Evolutionary conservation across 495 filamentous ascomycete species (phyloP).

Genomic region (Hypoxylon crocopeplum): DNA sequence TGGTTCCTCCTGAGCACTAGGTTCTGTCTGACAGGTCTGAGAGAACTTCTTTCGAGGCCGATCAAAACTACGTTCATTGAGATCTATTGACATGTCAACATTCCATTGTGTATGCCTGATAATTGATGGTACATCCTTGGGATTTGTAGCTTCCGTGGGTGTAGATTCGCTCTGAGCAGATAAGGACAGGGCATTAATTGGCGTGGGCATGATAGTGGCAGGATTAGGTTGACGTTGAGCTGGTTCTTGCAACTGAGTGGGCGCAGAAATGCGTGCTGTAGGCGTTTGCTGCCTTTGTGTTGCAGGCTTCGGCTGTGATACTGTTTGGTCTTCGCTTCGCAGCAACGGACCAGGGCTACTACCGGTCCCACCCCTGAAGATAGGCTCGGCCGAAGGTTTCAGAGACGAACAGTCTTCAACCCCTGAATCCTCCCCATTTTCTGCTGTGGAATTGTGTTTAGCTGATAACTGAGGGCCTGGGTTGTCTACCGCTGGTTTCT

Average conservation of each 20-base stretch:
- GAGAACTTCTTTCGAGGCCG: slow-evolving; percentile 9
- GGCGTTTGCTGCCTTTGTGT: neutral
- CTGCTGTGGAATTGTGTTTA: neutral
- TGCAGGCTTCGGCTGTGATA: neutral
- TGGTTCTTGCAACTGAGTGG: neutral
- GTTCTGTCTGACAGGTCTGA: slow-evolving; percentile 3
- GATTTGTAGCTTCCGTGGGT: neutral
- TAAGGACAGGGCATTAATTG: slow-evolving; percentile 6
- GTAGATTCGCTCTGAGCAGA: neutral
- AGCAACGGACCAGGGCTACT: neutral
- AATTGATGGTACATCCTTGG: slow-evolving; percentile 3
- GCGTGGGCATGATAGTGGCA: neutral
- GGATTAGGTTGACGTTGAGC: neutral
- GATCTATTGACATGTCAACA: slow-evolving; percentile 48
- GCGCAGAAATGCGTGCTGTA: neutral
- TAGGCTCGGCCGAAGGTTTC: neutral
- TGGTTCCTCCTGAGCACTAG: slow-evolving; percentile 11
- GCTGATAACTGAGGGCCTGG: neutral
- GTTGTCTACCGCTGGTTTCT: slow-evolving; percentile 4
- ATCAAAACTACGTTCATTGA: slow-evolving; percentile 36
- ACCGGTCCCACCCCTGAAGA: neutral
- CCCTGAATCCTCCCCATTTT: neutral
- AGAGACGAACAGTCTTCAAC: neutral
- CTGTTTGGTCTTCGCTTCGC: neutral
- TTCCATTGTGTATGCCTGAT: slow-evolving; percentile 36